These are phyloP conservation scores for Euphorbia lathyris DNA, from an alignment of 345 rosid genomes.

Conservation along the genomic window DNA sequence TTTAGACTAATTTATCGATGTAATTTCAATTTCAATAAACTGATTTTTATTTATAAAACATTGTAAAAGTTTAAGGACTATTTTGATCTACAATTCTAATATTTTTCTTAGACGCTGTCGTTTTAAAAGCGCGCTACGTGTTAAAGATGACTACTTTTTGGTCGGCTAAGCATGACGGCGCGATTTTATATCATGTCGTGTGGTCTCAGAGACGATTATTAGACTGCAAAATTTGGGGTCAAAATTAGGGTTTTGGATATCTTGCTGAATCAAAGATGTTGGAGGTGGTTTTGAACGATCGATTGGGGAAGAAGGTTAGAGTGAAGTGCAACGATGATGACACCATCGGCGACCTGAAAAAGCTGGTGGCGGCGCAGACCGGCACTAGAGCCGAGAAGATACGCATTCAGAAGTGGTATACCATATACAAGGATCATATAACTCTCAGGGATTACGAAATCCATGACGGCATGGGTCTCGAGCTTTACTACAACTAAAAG, in stretches of 20 bases:
- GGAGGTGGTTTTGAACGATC: constrained; percentile 41
- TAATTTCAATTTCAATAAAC: no score
- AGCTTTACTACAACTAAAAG: constrained; percentile 35
- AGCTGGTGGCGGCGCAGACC: constrained; percentile 42
- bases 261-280: constrained; percentile 15
- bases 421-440: constrained; percentile 35
- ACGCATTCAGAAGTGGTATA: constrained; percentile 47
- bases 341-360: constrained; percentile 40
- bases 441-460: constrained; percentile 36
- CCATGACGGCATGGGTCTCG: constrained; percentile 41
- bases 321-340: constrained; percentile 37
- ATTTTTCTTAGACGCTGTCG: no score
- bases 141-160: background rate
- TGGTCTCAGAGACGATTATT: no score
- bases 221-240: no score
- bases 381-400: constrained; percentile 49
- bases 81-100: no score
- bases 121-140: no score
- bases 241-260: background rate
- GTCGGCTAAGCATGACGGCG: background rate
- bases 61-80: no score
- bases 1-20: no score
- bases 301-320: constrained; percentile 35
- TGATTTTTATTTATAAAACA: no score
- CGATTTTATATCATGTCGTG: no score